These are phyloP conservation scores for Nemophila menziesii DNA, from an alignment of 257 asterid species.

Conservation along the genomic window DNA sequence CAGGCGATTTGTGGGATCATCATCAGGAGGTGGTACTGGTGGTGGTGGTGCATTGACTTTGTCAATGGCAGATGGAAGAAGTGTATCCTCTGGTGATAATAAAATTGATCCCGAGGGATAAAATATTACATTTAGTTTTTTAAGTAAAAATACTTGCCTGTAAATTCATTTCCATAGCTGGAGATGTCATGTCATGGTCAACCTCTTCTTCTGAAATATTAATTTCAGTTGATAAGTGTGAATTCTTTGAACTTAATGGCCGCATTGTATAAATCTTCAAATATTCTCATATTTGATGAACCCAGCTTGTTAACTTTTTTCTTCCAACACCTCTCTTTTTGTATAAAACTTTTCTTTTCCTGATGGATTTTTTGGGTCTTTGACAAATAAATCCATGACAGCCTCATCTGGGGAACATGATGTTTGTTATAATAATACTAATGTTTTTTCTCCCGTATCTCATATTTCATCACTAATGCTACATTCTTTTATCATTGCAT, in stretches of 20 bases:
- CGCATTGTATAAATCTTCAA: constrained; percentile 56
- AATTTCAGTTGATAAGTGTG: constrained; percentile 43
- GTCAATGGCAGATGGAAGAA: constrained; percentile 58
- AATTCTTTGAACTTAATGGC: constrained; percentile 37
- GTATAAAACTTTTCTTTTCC: constrained; percentile 4
- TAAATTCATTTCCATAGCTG: constrained; percentile 33
- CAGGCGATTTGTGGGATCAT: constrained; percentile 52
- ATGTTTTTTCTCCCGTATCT: too few species aligned
- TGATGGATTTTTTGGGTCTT: constrained; percentile 20
- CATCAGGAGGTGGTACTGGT: constrained; percentile 66
- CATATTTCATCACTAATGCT: too few species aligned
- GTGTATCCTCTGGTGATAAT: constrained; percentile 62
- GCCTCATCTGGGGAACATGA: background rate
- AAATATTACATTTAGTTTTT: constrained; percentile 32
- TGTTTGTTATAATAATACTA: background rate
- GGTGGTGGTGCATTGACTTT: constrained; percentile 48
- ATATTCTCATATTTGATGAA: constrained; percentile 45
- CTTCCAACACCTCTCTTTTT: constrained; percentile 18
- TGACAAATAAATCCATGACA: background rate
- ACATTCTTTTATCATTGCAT: too few species aligned
- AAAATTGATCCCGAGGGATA: constrained; percentile 70
- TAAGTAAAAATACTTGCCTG: constrained; percentile 44
- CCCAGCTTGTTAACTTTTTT: constrained; percentile 32
- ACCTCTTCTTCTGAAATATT: constrained; percentile 38
- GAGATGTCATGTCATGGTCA: constrained; percentile 30